Conservation (phyloP, 192 early-diverging fungal species). For the Geranomyces variabilis region DNA sequence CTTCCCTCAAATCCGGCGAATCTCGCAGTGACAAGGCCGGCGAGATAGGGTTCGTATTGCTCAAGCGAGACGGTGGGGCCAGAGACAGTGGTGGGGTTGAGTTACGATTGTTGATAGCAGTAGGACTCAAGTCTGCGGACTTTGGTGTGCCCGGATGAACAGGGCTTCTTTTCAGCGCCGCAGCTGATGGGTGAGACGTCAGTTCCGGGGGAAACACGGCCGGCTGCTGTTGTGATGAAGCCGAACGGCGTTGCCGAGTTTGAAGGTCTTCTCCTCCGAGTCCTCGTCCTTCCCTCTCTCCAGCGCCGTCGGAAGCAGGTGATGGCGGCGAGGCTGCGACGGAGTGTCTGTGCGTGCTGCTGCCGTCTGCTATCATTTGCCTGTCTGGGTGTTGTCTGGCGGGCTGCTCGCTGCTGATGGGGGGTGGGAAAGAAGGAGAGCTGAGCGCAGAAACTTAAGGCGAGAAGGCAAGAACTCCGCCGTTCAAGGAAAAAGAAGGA, state of each 20-base stretch:
- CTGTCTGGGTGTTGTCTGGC: no score
- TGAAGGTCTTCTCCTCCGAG: no score
- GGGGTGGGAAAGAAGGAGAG: neutral
- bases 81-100: neutral
- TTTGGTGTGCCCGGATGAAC: no score
- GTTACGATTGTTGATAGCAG: neutral
- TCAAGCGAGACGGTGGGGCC: neutral
- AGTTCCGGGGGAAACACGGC: no score
- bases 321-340: neutral
- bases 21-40: neutral
- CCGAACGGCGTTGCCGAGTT: no score
- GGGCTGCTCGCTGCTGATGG: no score
- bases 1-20: neutral
- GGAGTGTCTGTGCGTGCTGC: neutral
- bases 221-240: no score
- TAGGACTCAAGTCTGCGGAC: no score
- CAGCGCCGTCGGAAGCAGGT: neutral
- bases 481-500: no score
- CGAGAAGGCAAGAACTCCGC: neutral
- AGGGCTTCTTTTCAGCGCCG: no score
- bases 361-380: no score
- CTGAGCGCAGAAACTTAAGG: neutral
- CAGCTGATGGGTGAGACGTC: neutral
- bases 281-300: no score
- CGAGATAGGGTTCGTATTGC: slow-evolving; percentile 11